Evolutionary conservation across 2,329 filamentous ascomycete genomes (phyloP), one percentile per base, ranked within the genome.

Genomic region (Colletotrichum brevisporum): DNA sequence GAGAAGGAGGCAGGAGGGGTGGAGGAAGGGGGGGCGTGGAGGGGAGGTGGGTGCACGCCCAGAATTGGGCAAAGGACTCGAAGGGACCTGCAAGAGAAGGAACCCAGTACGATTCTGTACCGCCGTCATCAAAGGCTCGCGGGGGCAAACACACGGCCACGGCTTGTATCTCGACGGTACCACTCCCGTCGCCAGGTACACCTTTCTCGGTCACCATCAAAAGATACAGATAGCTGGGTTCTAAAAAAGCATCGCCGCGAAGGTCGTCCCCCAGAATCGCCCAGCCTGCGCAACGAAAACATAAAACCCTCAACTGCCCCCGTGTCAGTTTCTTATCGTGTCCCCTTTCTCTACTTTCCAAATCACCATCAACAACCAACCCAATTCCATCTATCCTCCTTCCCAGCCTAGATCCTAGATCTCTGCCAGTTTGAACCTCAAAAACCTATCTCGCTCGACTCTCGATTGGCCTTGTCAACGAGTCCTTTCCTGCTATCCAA

Each of bases 221-320:
- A 36, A 51, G 5, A 10, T 31, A 24, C 21, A 48, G 45, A 43
- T 54, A 62, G 48, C 59, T 62, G 59, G 59, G 59, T n/a, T 43
- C 15, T 51, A 39, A 50, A 45, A 58, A 64, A 55, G 59, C 65
- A 68, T 68, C 60, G 60, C 62, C 60, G 59, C 60, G 47, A 57
- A 43, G 24, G 21, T 24, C 21, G 21, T 24, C 26, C 43, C 31
- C 31, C 31, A 36, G 47, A 36, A 52, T 57, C 52, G 62, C 52
- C 59, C 53, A 57, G 63, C 56, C 64, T 52, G 57, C 16, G 59
- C 56, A 39, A 26, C 56, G 43, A 50, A 59, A 39, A 70, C 69
- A 74, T 74, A 74, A 74, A 74, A 74, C 72, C 71, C 73, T 71
- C 72, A 67, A 27, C 67, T 63, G 55, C 62, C 67, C 31, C 67